Conservation (phyloP, 306 rosid species). For the Coriaria nepalensis region DNA sequence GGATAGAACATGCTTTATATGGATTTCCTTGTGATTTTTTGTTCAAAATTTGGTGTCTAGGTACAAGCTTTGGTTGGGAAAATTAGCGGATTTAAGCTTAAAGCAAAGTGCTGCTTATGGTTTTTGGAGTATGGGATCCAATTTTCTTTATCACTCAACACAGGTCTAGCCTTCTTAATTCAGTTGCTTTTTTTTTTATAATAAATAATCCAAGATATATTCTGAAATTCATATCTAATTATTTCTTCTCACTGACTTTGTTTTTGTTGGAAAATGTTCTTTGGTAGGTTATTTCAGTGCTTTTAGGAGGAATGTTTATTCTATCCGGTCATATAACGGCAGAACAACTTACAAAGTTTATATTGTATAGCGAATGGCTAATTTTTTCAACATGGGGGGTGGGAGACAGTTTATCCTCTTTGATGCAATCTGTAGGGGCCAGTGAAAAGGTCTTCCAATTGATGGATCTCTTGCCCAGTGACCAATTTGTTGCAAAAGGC, state of each 20-base stretch:
- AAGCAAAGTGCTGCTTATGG: conserved; percentile 89
- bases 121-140: conserved; percentile 74
- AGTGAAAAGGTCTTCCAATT: conserved; percentile 90
- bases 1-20: neutral
- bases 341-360: conserved; percentile 86
- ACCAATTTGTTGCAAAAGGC: conserved; percentile 63
- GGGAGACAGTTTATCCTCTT: conserved; percentile 78
- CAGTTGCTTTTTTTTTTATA: conserved; percentile 9
- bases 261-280: conserved; percentile 4
- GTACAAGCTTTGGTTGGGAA: conserved; percentile 71
- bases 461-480: conserved; percentile 84
- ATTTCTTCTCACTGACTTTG: neutral
- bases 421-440: conserved; percentile 98
- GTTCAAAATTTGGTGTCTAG: conserved; percentile 20
- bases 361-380: conserved; percentile 88
- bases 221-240: neutral
- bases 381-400: conserved; percentile 99
- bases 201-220: neutral
- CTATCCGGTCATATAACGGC: conserved; percentile 79
- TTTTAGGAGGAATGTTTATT: conserved; percentile 83
- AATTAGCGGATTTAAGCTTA: conserved; percentile 72
- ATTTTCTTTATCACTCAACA: conserved; percentile 80
- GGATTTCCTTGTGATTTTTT: neutral
- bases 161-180: conserved; percentile 39
- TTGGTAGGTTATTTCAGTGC: conserved; percentile 66